A percentile compares a stretch with the other conserved stretches of the same genome.
These are phyloP conservation scores for Cryptococcus sp. DNA, from an alignment of 1,284 basidiomycete species.

Conservation along the genomic window DNA sequence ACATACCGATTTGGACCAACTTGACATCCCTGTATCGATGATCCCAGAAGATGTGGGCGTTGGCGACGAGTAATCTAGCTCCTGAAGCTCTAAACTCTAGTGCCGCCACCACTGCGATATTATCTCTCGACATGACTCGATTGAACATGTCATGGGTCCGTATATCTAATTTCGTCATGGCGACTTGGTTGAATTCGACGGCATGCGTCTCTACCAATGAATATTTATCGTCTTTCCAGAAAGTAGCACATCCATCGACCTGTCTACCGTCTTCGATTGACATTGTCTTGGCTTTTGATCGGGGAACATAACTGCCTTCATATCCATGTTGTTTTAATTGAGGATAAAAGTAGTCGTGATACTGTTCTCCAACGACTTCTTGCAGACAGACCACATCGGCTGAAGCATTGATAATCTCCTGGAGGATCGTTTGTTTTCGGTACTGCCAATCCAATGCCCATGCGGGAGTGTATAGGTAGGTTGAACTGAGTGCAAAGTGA, in stretches of 20 bases:
- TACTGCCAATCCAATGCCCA: constrained; percentile 97
- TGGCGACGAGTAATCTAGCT: constrained; percentile 80
- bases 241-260: constrained; percentile 96
- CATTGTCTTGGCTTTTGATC: constrained; percentile 92
- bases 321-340: constrained; percentile 75
- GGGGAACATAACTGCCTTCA: constrained; percentile 90
- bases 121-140: constrained; percentile 91
- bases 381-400: constrained; percentile 87
- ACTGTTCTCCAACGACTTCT: constrained; percentile 90
- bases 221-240: constrained; percentile 85
- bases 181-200: constrained; percentile 90
- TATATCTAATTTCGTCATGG: constrained; percentile 90
- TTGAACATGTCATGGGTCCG: constrained; percentile 99
- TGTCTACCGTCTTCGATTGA: constrained; percentile 73
- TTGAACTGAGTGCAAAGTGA: constrained; percentile 76
- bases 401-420: constrained; percentile 76
- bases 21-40: constrained; percentile 93
- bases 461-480: constrained; percentile 95
- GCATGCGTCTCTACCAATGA: constrained; percentile 88
- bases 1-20: constrained; percentile 86
- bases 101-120: constrained; percentile 83
- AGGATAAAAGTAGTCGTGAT: constrained; percentile 86
- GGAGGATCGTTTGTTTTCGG: constrained; percentile 82
- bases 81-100: constrained; percentile 85
- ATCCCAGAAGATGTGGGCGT: constrained; percentile 93